These are phyloP conservation scores for Scheffersomyces cryptocercus DNA, from an alignment of 1,139 yeast genomes.

Conservation along the genomic window DNA sequence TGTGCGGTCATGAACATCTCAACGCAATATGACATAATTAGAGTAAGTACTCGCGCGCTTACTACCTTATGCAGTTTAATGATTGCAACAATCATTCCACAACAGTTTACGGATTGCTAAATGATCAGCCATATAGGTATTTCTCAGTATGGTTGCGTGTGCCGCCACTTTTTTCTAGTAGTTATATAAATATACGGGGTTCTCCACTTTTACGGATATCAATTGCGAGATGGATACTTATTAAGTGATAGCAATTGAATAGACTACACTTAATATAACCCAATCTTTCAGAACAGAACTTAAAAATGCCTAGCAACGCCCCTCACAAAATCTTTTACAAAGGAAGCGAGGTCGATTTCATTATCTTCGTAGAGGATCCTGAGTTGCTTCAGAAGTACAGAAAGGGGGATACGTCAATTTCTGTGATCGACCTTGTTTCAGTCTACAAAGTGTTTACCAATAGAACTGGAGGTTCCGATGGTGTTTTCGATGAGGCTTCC, in stretches of 20 bases:
- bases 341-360: constrained; percentile 64
- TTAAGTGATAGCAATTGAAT: background rate
- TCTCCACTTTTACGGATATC: background rate
- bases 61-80: too few relatives aligned
- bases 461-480: constrained; percentile 69
- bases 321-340: constrained; percentile 58
- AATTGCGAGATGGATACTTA: background rate
- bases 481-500: constrained; percentile 74
- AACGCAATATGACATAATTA: too few relatives aligned
- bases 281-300: too few relatives aligned
- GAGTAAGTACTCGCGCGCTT: too few relatives aligned
- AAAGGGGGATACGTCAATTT: constrained; percentile 53
- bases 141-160: background rate
- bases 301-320: background rate
- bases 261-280: background rate
- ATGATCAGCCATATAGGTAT: too few relatives aligned
- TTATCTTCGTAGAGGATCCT: constrained; percentile 61
- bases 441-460: constrained; percentile 63
- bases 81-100: too few relatives aligned
- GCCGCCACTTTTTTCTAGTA: background rate
- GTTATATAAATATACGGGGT: background rate
- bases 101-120: too few relatives aligned
- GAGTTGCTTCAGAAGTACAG: constrained; percentile 50
- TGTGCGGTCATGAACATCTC: too few relatives aligned
- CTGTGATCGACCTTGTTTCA: constrained; percentile 66